Percentiles rank a stretch among this genome's conserved stretches.
These are phyloP conservation scores for Globisporangium lucens DNA, from an alignment of 352 stramenopile genomes.

Conservation along the genomic window DNA sequence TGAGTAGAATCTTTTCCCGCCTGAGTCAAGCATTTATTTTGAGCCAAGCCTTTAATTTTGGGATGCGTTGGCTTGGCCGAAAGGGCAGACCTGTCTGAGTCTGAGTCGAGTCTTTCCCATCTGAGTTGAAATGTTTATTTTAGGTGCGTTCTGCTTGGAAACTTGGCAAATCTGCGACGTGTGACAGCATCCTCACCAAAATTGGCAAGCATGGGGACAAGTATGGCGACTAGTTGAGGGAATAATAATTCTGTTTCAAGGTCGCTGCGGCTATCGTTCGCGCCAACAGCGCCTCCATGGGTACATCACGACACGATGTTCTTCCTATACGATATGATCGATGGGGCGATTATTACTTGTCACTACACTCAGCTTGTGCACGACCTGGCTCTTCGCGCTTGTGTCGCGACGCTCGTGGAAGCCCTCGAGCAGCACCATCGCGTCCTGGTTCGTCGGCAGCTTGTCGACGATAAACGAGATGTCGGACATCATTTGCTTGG, in stretches of 20 bases:
- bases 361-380: background rate
- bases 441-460: conserved; percentile 9
- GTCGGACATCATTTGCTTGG: conserved; percentile 17
- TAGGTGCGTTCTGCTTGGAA: background rate
- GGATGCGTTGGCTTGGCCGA: too few relatives aligned
- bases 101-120: background rate
- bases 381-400: background rate
- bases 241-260: background rate
- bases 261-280: background rate
- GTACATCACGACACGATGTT: background rate
- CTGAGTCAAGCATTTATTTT: background rate
- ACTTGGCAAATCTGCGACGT: conserved; percentile 9
- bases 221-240: background rate
- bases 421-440: conserved; percentile 15
- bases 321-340: conserved; percentile 2
- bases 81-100: background rate
- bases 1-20: conserved; percentile 12
- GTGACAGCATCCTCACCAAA: background rate
- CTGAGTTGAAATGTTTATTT: background rate
- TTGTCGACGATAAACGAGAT: conserved; percentile 17
- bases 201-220: background rate
- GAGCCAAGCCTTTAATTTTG: too few relatives aligned
- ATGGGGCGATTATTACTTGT: background rate
- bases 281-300: background rate
- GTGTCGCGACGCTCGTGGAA: conserved; percentile 8